Evolutionary conservation across 495 filamentous ascomycete genomes (phyloP).

Genomic region (Pseudotulostoma volvatum): DNA sequence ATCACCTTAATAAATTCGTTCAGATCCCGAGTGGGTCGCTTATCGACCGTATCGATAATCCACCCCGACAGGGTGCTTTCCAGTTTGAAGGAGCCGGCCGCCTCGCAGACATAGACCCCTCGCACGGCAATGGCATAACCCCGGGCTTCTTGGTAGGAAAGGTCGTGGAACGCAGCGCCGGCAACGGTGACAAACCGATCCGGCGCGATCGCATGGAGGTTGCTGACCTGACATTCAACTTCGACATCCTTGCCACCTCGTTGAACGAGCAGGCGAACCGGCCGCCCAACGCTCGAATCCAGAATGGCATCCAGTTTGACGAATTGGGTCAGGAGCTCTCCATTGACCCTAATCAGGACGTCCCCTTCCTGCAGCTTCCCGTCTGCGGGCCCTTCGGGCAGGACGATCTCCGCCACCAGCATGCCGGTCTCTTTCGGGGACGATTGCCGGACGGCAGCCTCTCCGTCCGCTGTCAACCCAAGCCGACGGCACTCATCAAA

Average conservation of each 20-base stretch:
- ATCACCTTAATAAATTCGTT: conserved; percentile 84
- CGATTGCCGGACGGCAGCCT: conserved; percentile 57
- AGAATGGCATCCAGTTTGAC: conserved; percentile 84
- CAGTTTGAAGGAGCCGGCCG: conserved; percentile 85
- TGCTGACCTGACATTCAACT: conserved; percentile 70
- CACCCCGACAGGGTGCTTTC: conserved; percentile 83
- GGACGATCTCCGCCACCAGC: conserved; percentile 87
- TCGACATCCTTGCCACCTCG: conserved; percentile 78
- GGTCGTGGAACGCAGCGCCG: conserved; percentile 82
- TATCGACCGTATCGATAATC: conserved; percentile 84
- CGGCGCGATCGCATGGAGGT: conserved; percentile 87
- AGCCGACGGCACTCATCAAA: conserved; percentile 95
- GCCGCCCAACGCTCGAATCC: conserved; percentile 67
- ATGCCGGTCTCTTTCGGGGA: conserved; percentile 92
- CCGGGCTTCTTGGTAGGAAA: conserved; percentile 92
- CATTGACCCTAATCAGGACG: conserved; percentile 89
- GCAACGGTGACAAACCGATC: conserved; percentile 90
- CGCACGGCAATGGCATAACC: conserved; percentile 82
- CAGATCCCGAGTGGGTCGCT: conserved; percentile 73
- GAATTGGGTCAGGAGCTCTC: conserved; percentile 85
- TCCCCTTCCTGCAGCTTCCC: conserved; percentile 82
- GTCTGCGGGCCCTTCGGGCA: conserved; percentile 80
- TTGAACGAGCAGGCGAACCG: conserved; percentile 62
- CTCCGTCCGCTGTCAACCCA: conserved; percentile 71
- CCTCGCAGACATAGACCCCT: conserved; percentile 90